These are phyloP conservation scores for Kodamaea fungicola DNA, from an alignment of 1,139 yeast genomes.

Conservation along the genomic window DNA sequence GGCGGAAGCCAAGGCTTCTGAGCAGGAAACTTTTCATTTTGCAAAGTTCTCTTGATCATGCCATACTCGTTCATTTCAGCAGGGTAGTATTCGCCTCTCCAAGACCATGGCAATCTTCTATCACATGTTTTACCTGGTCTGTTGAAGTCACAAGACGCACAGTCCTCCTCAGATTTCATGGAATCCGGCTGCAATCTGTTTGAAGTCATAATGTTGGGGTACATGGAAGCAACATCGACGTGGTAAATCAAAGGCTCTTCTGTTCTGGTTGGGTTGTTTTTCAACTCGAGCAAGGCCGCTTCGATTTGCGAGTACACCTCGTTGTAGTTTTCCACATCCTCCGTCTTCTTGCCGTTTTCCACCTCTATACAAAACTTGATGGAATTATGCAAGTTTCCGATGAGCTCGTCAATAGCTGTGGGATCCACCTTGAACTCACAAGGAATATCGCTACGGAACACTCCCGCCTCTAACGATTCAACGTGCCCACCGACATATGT, in stretches of 20 bases:
- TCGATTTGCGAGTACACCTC: constrained; percentile 64
- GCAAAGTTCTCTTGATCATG: constrained; percentile 82
- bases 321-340: constrained; percentile 76
- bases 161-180: constrained; percentile 90
- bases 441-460: constrained; percentile 84
- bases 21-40: constrained; percentile 74
- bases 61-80: constrained; percentile 89
- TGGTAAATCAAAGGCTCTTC: constrained; percentile 92
- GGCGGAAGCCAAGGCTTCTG: constrained; percentile 52
- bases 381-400: constrained; percentile 71
- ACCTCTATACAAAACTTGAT: constrained; percentile 80
- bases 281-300: constrained; percentile 52
- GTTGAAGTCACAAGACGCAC: constrained; percentile 97
- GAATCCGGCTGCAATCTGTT: constrained; percentile 98
- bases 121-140: constrained; percentile 94
- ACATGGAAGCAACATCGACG: constrained; percentile 99
- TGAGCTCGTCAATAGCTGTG: constrained; percentile 74
- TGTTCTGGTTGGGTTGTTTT: constrained; percentile 56
- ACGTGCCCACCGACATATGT: constrained; percentile 99
- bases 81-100: constrained; percentile 97
- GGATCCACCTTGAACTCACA: constrained; percentile 77
- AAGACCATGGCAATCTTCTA: constrained; percentile 89
- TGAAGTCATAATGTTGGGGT: constrained; percentile 97
- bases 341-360: constrained; percentile 69
- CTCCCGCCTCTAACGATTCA: constrained; percentile 96